phyloP scores from a whole-genome alignment of 345 rosid genomes.

The Gossypium thurberi region DNA sequence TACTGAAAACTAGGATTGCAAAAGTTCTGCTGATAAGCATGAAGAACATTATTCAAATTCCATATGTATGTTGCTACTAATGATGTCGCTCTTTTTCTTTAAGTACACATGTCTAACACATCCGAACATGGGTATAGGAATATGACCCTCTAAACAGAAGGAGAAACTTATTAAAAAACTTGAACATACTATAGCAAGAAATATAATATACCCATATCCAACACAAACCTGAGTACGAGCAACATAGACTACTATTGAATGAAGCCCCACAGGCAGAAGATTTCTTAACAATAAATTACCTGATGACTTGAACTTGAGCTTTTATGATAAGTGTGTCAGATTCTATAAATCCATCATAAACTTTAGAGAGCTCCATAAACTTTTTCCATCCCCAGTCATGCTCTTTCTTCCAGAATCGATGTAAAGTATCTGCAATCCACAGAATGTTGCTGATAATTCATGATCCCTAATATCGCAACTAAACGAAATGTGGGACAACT shows the following conservation, averaged over 20 bases:
- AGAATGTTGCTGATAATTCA: constrained; percentile 21
- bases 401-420: constrained; percentile 90
- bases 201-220: not conserved
- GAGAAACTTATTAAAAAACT: too few relatives aligned
- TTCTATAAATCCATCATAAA: constrained; percentile 79
- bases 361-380: constrained; percentile 81
- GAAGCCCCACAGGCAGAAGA: not conserved
- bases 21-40: not conserved
- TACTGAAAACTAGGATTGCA: not conserved
- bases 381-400: constrained; percentile 98
- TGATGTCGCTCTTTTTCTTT: not conserved
- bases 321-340: constrained; percentile 74
- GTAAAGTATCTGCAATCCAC: constrained; percentile 62
- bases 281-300: constrained; percentile 30
- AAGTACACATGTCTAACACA: not conserved
- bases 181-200: too few relatives aligned
- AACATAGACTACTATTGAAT: not conserved
- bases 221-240: not conserved
- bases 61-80: not conserved
- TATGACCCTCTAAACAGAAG: not conserved
- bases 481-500: constrained; percentile 20
- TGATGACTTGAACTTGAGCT: constrained; percentile 96
- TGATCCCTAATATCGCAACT: not conserved
- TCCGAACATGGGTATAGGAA: not conserved
- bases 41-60: not conserved